A percentile compares a stretch with the other conserved stretches of the same genome.
Evolutionary conservation across 2,329 filamentous ascomycete species (phyloP).

Genomic region (Phialophora macrospora): DNA sequence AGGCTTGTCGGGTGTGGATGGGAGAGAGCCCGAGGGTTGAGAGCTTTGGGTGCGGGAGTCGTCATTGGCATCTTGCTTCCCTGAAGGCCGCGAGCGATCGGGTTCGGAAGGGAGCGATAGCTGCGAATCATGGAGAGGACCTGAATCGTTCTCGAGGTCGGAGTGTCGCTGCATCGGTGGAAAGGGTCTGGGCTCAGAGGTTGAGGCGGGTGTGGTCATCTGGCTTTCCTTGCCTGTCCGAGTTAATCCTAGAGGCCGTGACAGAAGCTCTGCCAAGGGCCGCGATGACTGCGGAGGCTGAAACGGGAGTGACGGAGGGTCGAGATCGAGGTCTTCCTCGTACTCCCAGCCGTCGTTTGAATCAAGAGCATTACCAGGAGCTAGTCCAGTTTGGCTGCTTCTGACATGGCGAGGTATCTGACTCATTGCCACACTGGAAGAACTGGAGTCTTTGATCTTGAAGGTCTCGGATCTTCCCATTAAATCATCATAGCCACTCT

Average conservation of each 20-base stretch:
- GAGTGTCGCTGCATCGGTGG: neutral
- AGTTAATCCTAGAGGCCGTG: neutral
- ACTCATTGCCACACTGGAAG: constrained; percentile 27
- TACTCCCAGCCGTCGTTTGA: constrained; percentile 27
- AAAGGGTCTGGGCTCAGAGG: neutral
- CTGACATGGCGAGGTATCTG: constrained; percentile 31
- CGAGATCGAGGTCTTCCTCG: constrained; percentile 34
- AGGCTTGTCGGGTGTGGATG: constrained; percentile 29
- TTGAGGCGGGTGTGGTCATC: neutral
- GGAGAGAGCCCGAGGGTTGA: constrained; percentile 23
- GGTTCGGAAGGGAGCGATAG: neutral
- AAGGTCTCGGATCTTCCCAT: constrained; percentile 25
- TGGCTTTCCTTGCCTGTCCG: neutral
- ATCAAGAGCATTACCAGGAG: constrained; percentile 21
- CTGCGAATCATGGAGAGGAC: neutral
- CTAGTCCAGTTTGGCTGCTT: constrained; percentile 20
- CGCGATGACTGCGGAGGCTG: neutral
- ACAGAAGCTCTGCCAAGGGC: neutral
- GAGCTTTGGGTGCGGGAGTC: constrained; percentile 10
- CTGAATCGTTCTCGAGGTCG: neutral
- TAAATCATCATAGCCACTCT: constrained; percentile 4
- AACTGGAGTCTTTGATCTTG: constrained; percentile 40
- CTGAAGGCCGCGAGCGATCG: neutral
- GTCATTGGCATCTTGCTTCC: neutral
- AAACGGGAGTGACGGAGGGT: constrained; percentile 22